Evolutionary conservation across 2,329 filamentous ascomycete genomes (phyloP).

Genomic region (Botrytis tulipae): DNA sequence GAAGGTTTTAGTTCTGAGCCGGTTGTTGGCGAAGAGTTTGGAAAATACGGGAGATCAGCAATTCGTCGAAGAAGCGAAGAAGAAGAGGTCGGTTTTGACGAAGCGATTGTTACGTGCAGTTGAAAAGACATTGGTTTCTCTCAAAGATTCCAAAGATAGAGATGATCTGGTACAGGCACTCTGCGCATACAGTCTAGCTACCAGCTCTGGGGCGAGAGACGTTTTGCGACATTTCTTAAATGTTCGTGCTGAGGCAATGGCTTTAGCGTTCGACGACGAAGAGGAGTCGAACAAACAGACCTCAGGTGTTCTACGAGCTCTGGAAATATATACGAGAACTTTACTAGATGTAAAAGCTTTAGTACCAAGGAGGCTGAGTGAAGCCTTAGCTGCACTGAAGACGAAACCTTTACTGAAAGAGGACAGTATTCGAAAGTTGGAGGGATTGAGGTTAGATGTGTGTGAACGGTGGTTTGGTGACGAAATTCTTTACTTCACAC

Average conservation of each 20-base stretch:
- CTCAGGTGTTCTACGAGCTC: constrained; percentile 55
- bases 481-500: constrained; percentile 80
- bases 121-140: constrained; percentile 64
- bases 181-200: constrained; percentile 78
- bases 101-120: constrained; percentile 65
- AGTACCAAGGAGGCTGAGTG: constrained; percentile 68
- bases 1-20: constrained; percentile 73
- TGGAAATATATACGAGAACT: constrained; percentile 74
- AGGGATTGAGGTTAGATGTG: constrained; percentile 73
- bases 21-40: constrained; percentile 73
- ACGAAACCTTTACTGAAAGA: constrained; percentile 71
- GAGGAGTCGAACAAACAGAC: constrained; percentile 46
- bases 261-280: constrained; percentile 54
- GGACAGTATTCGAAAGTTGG: constrained; percentile 59
- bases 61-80: constrained; percentile 58
- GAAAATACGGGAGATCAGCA: constrained; percentile 47
- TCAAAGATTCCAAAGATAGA: constrained; percentile 48
- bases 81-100: constrained; percentile 60
- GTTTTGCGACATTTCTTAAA: constrained; percentile 76
- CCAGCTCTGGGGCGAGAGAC: constrained; percentile 76
- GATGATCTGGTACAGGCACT: constrained; percentile 66
- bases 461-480: constrained; percentile 77
- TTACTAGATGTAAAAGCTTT: constrained; percentile 74
- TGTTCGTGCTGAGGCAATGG: constrained; percentile 68
- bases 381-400: constrained; percentile 68